Evolutionary conservation across 345 rosid species (phyloP), one percentile per base, ranked within the genome.

Genomic region (Camelina neglecta): DNA sequence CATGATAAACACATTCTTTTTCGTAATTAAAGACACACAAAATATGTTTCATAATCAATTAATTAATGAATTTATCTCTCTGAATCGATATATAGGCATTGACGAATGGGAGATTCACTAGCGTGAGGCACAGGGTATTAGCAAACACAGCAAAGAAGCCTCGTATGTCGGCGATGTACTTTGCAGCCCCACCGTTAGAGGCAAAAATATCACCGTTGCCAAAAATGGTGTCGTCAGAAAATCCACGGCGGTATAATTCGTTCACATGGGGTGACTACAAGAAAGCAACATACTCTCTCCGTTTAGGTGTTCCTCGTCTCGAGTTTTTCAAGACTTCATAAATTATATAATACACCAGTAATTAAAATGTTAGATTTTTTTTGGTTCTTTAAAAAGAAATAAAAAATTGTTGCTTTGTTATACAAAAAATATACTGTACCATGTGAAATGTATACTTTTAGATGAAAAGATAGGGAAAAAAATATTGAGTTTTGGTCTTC

Each of bases 181-280:
- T 95, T 48, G 99, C 90, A 53, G 98, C 99, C 4, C 99, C 99
- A 7, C 84, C 97, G 2, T 82, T 88, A 1, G 75, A 78, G 2
- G 77, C 92, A 0, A 75, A 81, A 74, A 88, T 95, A 58, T 69
- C 81, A 8, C 86, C 98, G 5, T 75, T 84, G 6, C 90, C 87
- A 2, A 83, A 86, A 18, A 67, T 83, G 85, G 87, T 95, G 1
- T 82, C 96, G 8, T 72, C 86, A 1, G 67, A 54, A 12, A 83
- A 79, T 53, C 98, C 96, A 0, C 39, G 60, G 11, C 71, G 70
- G 8, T 95, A 87, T 62, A 84, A 79, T 55, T 73, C 89, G 4
- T 95, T 90, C 85, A 89, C 94, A 12, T 95, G 99, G 99, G 67
- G 84, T 38, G 94, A 95, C 36, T 93, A 81, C 77, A 91, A 91